A percentile compares a stretch with the other conserved stretches of the same genome.
These are phyloP conservation scores for Leucocoprinus birnbaumii DNA, from an alignment of 768 basidiomycete genomes.

Conservation along the genomic window DNA sequence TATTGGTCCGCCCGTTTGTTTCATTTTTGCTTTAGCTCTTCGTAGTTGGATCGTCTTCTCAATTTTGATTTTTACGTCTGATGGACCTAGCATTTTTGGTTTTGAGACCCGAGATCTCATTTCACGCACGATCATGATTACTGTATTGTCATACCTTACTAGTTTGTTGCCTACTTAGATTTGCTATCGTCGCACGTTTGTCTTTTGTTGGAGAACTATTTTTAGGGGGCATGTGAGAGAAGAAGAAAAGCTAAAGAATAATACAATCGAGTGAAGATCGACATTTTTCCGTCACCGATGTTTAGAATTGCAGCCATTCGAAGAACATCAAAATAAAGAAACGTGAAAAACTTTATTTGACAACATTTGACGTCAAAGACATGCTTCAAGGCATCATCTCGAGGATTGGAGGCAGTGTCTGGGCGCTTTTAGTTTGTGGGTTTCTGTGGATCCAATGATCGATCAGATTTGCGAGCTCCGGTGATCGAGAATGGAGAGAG, in stretches of 20 bases:
- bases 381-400: too few species aligned
- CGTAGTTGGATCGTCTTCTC: not conserved
- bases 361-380: too few species aligned
- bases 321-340: too few species aligned
- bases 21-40: not conserved
- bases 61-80: not conserved
- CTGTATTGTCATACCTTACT: constrained; percentile 1
- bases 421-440: too few species aligned
- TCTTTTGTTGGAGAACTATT: not conserved
- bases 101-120: not conserved
- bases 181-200: constrained; percentile 9
- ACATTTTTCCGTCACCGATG: too few species aligned
- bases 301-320: too few species aligned
- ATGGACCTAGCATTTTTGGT: not conserved
- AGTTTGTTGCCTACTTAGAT: not conserved
- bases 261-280: not conserved
- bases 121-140: not conserved
- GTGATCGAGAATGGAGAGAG: too few species aligned
- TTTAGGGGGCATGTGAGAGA: not conserved
- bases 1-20: not conserved
- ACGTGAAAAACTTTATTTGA: too few species aligned
- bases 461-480: not conserved
- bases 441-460: not conserved
- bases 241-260: not conserved
- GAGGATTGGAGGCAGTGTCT: too few species aligned